These are phyloP conservation scores for Rubia occidens DNA, from an alignment of 305 asterid species.

Conservation along the genomic window DNA sequence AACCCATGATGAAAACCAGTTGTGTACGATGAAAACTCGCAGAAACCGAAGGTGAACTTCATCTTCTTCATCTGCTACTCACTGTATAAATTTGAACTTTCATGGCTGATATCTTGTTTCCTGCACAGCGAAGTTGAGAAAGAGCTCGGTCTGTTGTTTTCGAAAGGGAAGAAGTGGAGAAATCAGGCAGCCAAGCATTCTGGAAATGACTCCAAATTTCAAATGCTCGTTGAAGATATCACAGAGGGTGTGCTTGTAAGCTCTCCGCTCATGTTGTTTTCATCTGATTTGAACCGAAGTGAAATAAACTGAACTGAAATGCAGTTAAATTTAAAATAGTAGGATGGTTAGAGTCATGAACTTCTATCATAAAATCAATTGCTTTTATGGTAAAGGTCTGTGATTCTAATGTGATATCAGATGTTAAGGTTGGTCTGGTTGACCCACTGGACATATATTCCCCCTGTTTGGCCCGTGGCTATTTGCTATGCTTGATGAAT, in stretches of 20 bases:
- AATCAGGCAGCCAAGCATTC: slow-evolving; percentile 50
- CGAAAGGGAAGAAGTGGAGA: slow-evolving; percentile 52
- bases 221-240: slow-evolving; percentile 88
- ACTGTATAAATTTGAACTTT: background rate
- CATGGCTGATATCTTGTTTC: slow-evolving; percentile 19
- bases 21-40: slow-evolving; percentile 88
- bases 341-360: background rate
- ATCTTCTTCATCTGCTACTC: slow-evolving; percentile 6
- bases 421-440: too few relatives aligned
- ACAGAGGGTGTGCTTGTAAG: slow-evolving; percentile 88
- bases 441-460: too few relatives aligned
- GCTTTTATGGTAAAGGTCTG: too few relatives aligned
- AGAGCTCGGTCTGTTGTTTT: slow-evolving; percentile 73
- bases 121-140: slow-evolving; percentile 77
- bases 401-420: too few relatives aligned
- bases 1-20: slow-evolving; percentile 79
- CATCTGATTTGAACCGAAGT: background rate
- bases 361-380: too few relatives aligned
- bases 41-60: slow-evolving; percentile 58
- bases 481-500: too few relatives aligned
- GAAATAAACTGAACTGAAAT: background rate
- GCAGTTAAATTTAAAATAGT: background rate
- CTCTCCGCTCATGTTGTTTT: background rate
- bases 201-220: slow-evolving; percentile 48
- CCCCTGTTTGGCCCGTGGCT: too few relatives aligned